phyloP scores from a whole-genome alignment of 768 basidiomycete species.

The Tremella fuciformis region DNA sequence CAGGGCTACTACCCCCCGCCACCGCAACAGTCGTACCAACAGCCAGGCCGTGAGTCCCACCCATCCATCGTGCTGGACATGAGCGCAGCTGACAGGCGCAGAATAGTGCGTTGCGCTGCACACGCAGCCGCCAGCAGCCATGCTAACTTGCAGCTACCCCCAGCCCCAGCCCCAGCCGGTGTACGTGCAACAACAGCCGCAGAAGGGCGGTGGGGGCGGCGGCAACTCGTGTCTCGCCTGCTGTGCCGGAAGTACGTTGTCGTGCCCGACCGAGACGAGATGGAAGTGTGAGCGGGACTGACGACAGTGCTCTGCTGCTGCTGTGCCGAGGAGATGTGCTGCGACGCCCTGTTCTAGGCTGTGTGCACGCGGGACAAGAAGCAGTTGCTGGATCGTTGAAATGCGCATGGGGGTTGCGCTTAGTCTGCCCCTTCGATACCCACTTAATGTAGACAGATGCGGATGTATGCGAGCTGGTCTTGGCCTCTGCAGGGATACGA shows the following conservation, averaged over 20 bases:
- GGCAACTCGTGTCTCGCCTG: conserved; percentile 66
- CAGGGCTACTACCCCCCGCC: conserved; percentile 45
- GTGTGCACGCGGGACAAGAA: no score
- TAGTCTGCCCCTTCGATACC: no score
- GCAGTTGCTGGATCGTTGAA: no score
- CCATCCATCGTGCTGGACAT: not conserved
- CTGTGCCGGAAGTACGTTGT: conserved; percentile 16
- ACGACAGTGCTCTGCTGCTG: conserved; percentile 32
- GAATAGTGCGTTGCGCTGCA: conserved; percentile 39
- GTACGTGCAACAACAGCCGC: conserved; percentile 61
- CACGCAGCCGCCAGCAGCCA: not conserved
- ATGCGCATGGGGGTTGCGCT: no score
- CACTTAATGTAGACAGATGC: no score
- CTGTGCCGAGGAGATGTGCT: conserved; percentile 45
- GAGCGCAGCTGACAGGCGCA: conserved; percentile 8
- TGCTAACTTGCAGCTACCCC: conserved; percentile 51
- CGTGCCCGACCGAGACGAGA: not conserved
- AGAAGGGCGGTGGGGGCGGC: conserved; percentile 56
- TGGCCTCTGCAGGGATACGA: no score
- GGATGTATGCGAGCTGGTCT: no score
- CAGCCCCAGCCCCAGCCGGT: conserved; percentile 75
- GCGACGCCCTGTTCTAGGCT: conserved; percentile 36
- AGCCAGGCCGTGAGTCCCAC: conserved; percentile 37
- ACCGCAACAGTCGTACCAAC: conserved; percentile 42
- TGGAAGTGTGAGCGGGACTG: not conserved